These are phyloP conservation scores for Trametes punicea DNA, from an alignment of 768 basidiomycete species.

Conservation along the genomic window DNA sequence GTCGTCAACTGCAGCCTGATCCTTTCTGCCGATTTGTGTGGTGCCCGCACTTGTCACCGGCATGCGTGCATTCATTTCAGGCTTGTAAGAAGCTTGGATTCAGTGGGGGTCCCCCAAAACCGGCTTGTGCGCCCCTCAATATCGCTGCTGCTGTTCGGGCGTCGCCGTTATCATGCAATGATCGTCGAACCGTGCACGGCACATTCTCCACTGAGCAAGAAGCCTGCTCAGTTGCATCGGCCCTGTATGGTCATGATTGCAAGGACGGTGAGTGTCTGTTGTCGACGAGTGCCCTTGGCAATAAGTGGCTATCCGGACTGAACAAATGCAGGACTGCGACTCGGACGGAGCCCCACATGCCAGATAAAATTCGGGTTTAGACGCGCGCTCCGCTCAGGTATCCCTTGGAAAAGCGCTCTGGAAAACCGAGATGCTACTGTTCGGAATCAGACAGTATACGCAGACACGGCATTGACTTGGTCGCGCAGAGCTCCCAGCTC, in stretches of 20 bases:
- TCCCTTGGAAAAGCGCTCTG: neutral
- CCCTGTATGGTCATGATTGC: no score
- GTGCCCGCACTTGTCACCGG: conserved; percentile 7
- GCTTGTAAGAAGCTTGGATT: neutral
- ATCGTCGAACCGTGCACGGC: no score
- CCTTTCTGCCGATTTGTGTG: conserved; percentile 16
- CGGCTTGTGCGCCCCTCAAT: neutral
- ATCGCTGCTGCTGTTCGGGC: no score
- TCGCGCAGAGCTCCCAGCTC: neutral
- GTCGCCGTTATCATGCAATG: no score
- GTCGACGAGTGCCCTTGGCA: neutral
- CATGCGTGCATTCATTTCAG: neutral
- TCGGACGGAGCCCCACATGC: conserved; percentile 1
- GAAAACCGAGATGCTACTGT: neutral
- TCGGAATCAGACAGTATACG: neutral
- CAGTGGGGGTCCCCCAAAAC: neutral
- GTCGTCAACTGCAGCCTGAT: conserved; percentile 13
- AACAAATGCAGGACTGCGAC: neutral
- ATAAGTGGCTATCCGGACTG: neutral
- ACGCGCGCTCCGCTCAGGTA: neutral
- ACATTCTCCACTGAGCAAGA: no score
- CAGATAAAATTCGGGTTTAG: conserved; percentile 4
- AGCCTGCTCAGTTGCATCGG: no score
- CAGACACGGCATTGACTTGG: neutral
- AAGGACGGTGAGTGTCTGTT: neutral